phyloP scores from a whole-genome alignment of 805 yeast genomes.

The Starmerella ratchasimensis region DNA sequence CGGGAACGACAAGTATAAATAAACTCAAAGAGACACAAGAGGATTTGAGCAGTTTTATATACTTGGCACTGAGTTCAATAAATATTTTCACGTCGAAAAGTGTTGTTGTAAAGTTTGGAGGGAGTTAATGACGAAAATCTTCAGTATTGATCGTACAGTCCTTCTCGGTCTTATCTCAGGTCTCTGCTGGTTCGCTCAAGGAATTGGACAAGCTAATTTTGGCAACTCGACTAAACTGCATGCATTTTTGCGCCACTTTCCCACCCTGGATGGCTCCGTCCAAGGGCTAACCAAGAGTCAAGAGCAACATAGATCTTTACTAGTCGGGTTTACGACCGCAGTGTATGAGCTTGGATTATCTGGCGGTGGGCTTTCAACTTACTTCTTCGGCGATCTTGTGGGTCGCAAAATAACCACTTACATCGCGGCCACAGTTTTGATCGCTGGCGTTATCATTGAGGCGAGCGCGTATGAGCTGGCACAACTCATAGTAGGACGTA shows the following conservation, averaged over 20 bases:
- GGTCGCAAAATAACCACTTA: slow-evolving; percentile 44
- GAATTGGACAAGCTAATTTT: slow-evolving; percentile 12
- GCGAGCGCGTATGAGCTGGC: slow-evolving; percentile 41
- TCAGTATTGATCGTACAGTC: slow-evolving; percentile 2
- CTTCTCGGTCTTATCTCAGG: slow-evolving; percentile 6
- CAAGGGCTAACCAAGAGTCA: background rate
- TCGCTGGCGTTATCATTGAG: slow-evolving; percentile 46
- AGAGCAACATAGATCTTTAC: slow-evolving; percentile 13
- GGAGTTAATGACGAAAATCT: background rate
- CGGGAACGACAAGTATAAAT: too few relatives aligned
- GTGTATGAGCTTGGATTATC: slow-evolving; percentile 56
- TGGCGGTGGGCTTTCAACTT: slow-evolving; percentile 46
- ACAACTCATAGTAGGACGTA: slow-evolving; percentile 56
- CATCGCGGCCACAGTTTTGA: slow-evolving; percentile 35
- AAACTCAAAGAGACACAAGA: too few relatives aligned
- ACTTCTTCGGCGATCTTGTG: slow-evolving; percentile 40
- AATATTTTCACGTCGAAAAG: background rate
- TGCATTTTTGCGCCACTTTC: slow-evolving; percentile 6
- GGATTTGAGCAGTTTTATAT: background rate
- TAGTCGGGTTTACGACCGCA: slow-evolving; percentile 23
- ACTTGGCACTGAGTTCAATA: background rate
- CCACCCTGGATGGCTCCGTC: background rate
- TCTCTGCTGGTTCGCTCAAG: slow-evolving; percentile 13
- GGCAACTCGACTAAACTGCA: slow-evolving; percentile 10
- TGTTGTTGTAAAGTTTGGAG: background rate